These are phyloP conservation scores for Ramaria rubella DNA, from an alignment of 768 basidiomycete species.

Conservation along the genomic window DNA sequence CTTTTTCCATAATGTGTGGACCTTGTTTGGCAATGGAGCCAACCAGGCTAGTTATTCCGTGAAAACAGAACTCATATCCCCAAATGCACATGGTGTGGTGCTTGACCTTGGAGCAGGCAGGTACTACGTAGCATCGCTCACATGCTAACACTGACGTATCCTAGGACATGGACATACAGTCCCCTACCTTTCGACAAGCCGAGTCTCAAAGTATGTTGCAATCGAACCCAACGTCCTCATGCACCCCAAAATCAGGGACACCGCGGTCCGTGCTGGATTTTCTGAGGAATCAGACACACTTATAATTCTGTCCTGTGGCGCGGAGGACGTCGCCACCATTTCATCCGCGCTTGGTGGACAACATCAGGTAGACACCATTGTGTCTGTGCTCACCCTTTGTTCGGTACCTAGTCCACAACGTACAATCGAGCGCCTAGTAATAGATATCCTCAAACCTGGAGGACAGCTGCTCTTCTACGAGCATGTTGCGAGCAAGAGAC, in stretches of 20 bases:
- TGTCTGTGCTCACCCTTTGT: conserved; percentile 63
- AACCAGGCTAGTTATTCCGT: conserved; percentile 36
- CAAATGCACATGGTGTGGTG: conserved; percentile 51
- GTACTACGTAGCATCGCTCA: conserved; percentile 1
- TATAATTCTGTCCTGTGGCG: conserved; percentile 55
- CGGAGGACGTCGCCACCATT: conserved; percentile 49
- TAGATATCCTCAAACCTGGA: conserved; percentile 52
- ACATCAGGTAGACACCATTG: conserved; percentile 49
- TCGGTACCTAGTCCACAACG: conserved; percentile 50
- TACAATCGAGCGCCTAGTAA: conserved; percentile 40
- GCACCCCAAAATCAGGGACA: conserved; percentile 48
- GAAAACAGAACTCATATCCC: conserved; percentile 45
- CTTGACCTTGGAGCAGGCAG: conserved; percentile 65
- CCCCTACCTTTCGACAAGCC: conserved; percentile 48
- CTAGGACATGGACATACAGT: conserved; percentile 59
- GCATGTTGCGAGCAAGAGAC: conserved; percentile 51
- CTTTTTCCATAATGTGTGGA: conserved; percentile 59
- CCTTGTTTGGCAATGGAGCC: conserved; percentile 37
- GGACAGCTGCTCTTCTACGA: conserved; percentile 65
- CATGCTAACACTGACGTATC: background rate
- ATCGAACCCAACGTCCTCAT: conserved; percentile 64
- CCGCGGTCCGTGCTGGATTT: conserved; percentile 47
- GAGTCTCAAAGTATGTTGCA: conserved; percentile 61
- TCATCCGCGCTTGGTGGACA: conserved; percentile 33
- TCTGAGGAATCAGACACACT: conserved; percentile 46